Conservation (phyloP, 495 filamentous ascomycete species). For the Lasiosphaeriaceae sp. region DNA sequence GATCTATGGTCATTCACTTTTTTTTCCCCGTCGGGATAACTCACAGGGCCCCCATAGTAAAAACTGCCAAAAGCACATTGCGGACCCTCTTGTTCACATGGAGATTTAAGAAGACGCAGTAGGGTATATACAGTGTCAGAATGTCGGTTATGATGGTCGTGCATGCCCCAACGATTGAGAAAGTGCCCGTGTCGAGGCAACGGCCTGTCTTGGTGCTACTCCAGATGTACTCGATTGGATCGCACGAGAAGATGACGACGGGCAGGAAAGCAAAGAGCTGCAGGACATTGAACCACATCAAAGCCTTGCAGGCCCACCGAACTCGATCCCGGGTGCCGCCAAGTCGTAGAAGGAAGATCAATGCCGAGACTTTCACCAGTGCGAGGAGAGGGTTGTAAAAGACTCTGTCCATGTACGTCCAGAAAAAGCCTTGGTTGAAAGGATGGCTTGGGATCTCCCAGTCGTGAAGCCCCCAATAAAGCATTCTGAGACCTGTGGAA, state of each 20-base stretch:
- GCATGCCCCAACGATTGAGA: constrained; percentile 37
- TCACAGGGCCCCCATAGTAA: constrained; percentile 44
- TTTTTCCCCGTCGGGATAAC: constrained; percentile 14
- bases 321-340: constrained; percentile 37
- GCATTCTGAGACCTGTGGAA: constrained; percentile 6
- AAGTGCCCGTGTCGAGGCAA: constrained; percentile 43
- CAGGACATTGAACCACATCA: constrained; percentile 43
- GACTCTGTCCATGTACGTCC: constrained; percentile 50
- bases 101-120: constrained; percentile 41
- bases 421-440: constrained; percentile 28
- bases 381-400: constrained; percentile 59
- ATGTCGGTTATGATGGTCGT: constrained; percentile 49
- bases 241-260: constrained; percentile 54
- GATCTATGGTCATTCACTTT: background rate
- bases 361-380: constrained; percentile 53
- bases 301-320: constrained; percentile 36
- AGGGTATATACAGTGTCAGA: constrained; percentile 41
- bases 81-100: constrained; percentile 40
- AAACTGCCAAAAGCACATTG: constrained; percentile 41
- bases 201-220: constrained; percentile 25
- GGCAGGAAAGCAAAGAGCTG: constrained; percentile 50
- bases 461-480: constrained; percentile 45
- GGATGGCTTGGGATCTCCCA: constrained; percentile 40
- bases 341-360: constrained; percentile 53
- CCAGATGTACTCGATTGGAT: constrained; percentile 43